These are phyloP conservation scores for Candida ponderosae DNA, from an alignment of 805 yeast species.

Conservation along the genomic window DNA sequence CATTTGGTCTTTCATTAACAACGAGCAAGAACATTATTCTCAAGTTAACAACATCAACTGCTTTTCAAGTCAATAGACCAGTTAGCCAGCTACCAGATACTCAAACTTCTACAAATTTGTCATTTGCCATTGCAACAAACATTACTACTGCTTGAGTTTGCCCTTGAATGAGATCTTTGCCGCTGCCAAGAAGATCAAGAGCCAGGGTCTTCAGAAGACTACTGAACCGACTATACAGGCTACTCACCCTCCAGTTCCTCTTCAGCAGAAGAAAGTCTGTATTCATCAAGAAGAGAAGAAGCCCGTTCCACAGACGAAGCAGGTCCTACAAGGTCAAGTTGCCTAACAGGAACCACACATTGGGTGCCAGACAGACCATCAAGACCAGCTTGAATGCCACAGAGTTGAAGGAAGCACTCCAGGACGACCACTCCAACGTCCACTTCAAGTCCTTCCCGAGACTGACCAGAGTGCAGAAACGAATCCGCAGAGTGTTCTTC, in stretches of 20 bases:
- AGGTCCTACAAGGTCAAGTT: slow-evolving; percentile 15
- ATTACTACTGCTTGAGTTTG: too few species aligned
- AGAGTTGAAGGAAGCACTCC: neutral
- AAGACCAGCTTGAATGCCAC: neutral
- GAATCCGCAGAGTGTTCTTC: neutral
- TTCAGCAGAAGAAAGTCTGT: slow-evolving; percentile 4
- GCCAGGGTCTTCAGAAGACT: slow-evolving; percentile 9
- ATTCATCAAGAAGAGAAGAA: slow-evolving; percentile 11
- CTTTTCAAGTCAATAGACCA: too few species aligned
- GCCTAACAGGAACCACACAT: neutral
- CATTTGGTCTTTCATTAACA: too few species aligned
- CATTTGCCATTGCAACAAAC: too few species aligned
- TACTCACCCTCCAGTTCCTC: slow-evolving; percentile 13
- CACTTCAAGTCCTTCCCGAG: neutral
- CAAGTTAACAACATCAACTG: too few species aligned
- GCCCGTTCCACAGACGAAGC: slow-evolving; percentile 15
- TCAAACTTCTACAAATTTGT: too few species aligned
- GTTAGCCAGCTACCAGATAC: too few species aligned
- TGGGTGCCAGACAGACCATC: neutral
- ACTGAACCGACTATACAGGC: slow-evolving; percentile 7
- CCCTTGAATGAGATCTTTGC: slow-evolving; percentile 18
- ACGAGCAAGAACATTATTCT: too few species aligned
- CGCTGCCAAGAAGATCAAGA: slow-evolving; percentile 19
- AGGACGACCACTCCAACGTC: neutral
- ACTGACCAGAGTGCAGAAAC: neutral